Evolutionary conservation across 2,329 filamentous ascomycete species (phyloP), one percentile per base, ranked within the genome.

Genomic region (Lachnellula hyalina): DNA sequence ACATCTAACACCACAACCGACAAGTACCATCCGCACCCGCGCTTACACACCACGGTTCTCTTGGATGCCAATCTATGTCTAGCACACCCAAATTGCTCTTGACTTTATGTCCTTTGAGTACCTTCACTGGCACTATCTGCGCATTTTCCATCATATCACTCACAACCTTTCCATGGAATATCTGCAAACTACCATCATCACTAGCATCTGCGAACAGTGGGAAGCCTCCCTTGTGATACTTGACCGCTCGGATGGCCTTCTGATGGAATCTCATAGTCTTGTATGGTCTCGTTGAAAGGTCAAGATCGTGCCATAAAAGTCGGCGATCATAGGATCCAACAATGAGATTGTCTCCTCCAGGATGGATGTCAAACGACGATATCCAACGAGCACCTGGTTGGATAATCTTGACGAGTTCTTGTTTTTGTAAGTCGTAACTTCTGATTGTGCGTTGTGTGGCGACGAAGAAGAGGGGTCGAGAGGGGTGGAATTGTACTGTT

Each of bases 101-200:
- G 2, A 97, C 85, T 73, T 87, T 89, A 74, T 99, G 94, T 1
- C 94, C 94, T 67, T 83, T 87, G 48, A 99, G 79, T 67, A 96
- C 90, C 79, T 97, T 99, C 60, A 99, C 80, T 8, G 94, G 94
- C 50, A 97, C 94, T 67, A 99, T 96, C 14, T 87, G 95, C 6
- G 94, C 92, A 68, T 96, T 96, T 76, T 96, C 91, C 83, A 99
- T 90, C 70, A 96, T 78, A 70, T 99, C 94, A 58, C 86, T 90
- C 32, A 95, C 91, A 28, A 97, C 93, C 73, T 93, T 96, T 54
- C 91, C 93, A 70, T 97, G 93, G 83, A 97, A 97, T 52, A 99
- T 89, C 72, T 99, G 94, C 62, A 97, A 75, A 19, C 87, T 90
- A 28, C 94, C 94, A 71, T 99, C 94, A 70, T 99, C 95, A 70